phyloP scores from a whole-genome alignment of 148 eudicot species.

The Nepenthes mirabilis region DNA sequence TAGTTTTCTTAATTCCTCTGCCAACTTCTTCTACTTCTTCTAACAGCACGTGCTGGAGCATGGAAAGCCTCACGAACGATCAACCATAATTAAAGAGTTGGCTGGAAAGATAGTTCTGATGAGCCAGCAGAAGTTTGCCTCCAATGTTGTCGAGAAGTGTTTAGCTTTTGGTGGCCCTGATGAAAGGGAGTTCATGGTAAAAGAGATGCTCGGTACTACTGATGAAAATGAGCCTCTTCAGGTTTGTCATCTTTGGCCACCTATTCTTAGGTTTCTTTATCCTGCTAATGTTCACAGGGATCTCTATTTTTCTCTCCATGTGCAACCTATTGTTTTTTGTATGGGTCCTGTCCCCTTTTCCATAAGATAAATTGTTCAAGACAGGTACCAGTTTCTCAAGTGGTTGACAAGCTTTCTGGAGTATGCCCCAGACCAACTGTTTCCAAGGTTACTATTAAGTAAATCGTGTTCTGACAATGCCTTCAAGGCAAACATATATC shows the following conservation, averaged over 20 bases:
- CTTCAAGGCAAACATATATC: too few relatives aligned
- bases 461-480: too few relatives aligned
- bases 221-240: conserved; percentile 42
- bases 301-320: too few relatives aligned
- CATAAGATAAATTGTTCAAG: too few relatives aligned
- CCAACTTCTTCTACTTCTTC: not conserved
- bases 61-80: conserved; percentile 29
- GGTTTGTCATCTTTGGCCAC: conserved; percentile 10
- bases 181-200: conserved; percentile 26
- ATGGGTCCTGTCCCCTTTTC: too few relatives aligned
- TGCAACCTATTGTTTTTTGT: too few relatives aligned
- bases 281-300: too few relatives aligned
- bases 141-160: conserved; percentile 40
- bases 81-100: conserved; percentile 21
- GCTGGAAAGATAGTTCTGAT: conserved; percentile 34
- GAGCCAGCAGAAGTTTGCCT: conserved; percentile 46
- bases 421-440: too few relatives aligned
- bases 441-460: too few relatives aligned
- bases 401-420: too few relatives aligned
- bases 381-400: too few relatives aligned
- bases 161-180: conserved; percentile 25
- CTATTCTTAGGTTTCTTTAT: too few relatives aligned
- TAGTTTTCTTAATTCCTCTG: not conserved
- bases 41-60: conserved; percentile 34
- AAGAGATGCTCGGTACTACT: conserved; percentile 34